A percentile compares a stretch with the other conserved stretches of the same genome.
Evolutionary conservation across 768 basidiomycete genomes (phyloP).

Genomic region (Hygrophorus pudorinus): DNA sequence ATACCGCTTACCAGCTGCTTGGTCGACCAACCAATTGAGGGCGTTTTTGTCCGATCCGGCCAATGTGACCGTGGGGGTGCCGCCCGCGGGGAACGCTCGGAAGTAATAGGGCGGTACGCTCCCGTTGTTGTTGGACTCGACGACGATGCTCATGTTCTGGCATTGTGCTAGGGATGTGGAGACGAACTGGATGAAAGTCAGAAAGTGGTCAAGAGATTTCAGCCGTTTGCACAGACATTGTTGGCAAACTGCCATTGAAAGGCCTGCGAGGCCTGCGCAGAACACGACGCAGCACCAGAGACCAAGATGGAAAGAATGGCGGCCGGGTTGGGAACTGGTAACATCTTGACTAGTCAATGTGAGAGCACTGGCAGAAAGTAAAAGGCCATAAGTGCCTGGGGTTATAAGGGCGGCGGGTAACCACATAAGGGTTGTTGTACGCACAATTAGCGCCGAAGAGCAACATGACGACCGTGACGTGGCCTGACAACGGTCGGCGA

Average conservation of each 20-base stretch:
- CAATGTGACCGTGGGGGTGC: constrained; percentile 22
- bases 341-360: no score
- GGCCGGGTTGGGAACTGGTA: no score
- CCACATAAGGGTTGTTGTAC: no score
- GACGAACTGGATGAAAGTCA: not conserved
- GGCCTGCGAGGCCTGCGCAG: constrained; percentile 10
- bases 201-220: not conserved
- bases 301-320: constrained; percentile 21
- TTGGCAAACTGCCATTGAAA: constrained; percentile 25
- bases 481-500: no score
- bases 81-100: constrained; percentile 29
- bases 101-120: constrained; percentile 30
- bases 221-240: constrained; percentile 13
- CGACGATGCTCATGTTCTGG: constrained; percentile 15
- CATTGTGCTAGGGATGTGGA: constrained; percentile 18
- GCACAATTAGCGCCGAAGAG: no score
- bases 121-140: constrained; percentile 12
- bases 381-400: no score
- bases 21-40: constrained; percentile 31
- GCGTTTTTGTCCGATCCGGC: constrained; percentile 26
- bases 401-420: no score
- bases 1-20: constrained; percentile 27
- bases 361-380: no score
- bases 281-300: constrained; percentile 11
- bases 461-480: no score